A percentile compares a stretch with the other conserved stretches of the same genome.
These are phyloP conservation scores for Euphorbia celastroides DNA, from an alignment of 441 rosid genomes.

Conservation along the genomic window DNA sequence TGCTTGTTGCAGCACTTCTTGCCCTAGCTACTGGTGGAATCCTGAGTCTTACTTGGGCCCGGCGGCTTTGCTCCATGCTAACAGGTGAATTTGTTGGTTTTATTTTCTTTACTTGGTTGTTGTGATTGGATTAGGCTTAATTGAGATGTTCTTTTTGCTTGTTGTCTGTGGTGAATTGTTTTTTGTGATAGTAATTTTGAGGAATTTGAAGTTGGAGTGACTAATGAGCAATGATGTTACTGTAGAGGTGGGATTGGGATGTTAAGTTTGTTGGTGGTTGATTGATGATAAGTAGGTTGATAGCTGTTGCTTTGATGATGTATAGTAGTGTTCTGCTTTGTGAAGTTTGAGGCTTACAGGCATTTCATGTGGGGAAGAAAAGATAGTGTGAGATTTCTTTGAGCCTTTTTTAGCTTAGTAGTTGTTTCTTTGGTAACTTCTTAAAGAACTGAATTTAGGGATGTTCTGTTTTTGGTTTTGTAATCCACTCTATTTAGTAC, in stretches of 20 bases:
- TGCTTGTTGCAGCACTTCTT: slow-evolving; percentile 91
- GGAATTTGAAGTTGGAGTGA: background rate
- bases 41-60: slow-evolving; percentile 95
- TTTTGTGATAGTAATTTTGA: background rate
- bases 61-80: slow-evolving; percentile 92
- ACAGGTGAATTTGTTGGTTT: slow-evolving; percentile 43
- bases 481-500: background rate
- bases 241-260: background rate
- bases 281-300: background rate
- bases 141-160: background rate
- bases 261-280: background rate
- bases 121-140: background rate
- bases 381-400: background rate
- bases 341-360: background rate
- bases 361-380: background rate
- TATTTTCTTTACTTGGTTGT: background rate
- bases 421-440: background rate
- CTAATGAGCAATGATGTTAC: background rate
- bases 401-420: background rate
- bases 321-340: background rate
- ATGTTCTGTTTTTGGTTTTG: background rate
- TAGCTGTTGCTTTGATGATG: background rate
- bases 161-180: background rate
- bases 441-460: background rate
- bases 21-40: slow-evolving; percentile 99